Percentiles rank a stretch among this genome's conserved stretches.
These are phyloP conservation scores for Backusella westeae DNA, from an alignment of 192 early-diverging fungal species.

Conservation along the genomic window DNA sequence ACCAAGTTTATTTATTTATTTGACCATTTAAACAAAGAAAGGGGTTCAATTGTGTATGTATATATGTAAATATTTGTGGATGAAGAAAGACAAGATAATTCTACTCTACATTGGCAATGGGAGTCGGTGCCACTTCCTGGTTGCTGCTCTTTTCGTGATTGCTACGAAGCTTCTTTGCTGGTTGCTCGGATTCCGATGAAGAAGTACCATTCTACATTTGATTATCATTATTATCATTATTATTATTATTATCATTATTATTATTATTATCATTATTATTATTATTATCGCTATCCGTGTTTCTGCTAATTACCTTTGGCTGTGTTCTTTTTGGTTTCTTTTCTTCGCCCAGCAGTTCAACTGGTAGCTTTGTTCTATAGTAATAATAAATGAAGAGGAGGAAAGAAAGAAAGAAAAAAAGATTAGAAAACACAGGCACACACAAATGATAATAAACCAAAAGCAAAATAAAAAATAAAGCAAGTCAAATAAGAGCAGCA, in stretches of 20 bases:
- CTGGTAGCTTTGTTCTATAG: slow-evolving; percentile 9
- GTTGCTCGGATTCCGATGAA: neutral
- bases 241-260: neutral
- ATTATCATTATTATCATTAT: neutral
- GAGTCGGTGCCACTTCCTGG: neutral
- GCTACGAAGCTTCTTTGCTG: neutral
- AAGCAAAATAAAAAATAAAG: neutral
- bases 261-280: neutral
- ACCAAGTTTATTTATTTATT: too few species aligned
- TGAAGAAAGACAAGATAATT: neutral
- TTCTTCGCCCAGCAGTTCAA: slow-evolving; percentile 17
- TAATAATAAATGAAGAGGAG: neutral
- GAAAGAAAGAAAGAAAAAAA: slow-evolving; percentile 1
- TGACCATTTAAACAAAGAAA: too few species aligned
- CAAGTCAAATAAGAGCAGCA: slow-evolving; percentile 19
- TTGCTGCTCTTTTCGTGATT: neutral
- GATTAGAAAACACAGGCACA: neutral
- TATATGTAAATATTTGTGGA: too few species aligned
- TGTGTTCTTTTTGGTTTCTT: slow-evolving; percentile 28
- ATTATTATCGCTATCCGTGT: neutral
- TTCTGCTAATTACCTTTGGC: slow-evolving; percentile 15
- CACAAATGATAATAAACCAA: neutral
- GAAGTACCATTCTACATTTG: neutral
- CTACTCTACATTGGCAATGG: neutral
- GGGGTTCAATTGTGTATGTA: too few species aligned